phyloP scores from a whole-genome alignment of 2,329 filamentous ascomycete species.

The Arthrocladium fulminans region DNA sequence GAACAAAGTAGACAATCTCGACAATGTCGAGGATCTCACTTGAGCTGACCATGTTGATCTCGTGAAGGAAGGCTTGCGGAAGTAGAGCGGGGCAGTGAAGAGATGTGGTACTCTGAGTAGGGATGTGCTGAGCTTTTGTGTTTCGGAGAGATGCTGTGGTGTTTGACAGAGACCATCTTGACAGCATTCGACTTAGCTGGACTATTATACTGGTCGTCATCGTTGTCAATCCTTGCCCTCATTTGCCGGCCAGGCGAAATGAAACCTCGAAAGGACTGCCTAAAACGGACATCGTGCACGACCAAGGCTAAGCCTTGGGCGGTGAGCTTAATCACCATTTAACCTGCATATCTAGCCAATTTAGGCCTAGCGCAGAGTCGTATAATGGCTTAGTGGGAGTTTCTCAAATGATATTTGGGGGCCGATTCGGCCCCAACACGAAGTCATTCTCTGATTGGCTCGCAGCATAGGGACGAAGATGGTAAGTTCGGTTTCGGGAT shows the following conservation, averaged over 20 bases:
- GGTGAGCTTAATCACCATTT: neutral
- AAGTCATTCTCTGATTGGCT: no score
- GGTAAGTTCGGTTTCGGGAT: no score
- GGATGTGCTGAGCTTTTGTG: neutral
- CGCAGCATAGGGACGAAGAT: no score
- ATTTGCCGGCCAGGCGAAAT: no score
- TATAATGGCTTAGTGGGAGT: no score
- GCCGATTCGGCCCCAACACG: no score
- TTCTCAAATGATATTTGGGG: no score
- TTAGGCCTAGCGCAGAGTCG: neutral
- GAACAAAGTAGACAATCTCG: constrained; percentile 31
- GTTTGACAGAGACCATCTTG: neutral
- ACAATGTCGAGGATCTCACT: constrained; percentile 22
- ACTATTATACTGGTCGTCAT: neutral
- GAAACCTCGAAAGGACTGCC: constrained; percentile 1
- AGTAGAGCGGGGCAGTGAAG: neutral
- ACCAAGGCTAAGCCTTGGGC: neutral
- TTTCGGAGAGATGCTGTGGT: neutral
- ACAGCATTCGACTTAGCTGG: neutral
- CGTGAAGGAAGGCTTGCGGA: neutral
- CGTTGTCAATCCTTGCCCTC: neutral
- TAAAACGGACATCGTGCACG: neutral
- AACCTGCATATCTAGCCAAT: neutral
- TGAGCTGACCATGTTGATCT: constrained; percentile 11
- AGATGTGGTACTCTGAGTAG: neutral